Conservation (phyloP, 768 basidiomycete genomes). For the Bullera alba region DNA sequence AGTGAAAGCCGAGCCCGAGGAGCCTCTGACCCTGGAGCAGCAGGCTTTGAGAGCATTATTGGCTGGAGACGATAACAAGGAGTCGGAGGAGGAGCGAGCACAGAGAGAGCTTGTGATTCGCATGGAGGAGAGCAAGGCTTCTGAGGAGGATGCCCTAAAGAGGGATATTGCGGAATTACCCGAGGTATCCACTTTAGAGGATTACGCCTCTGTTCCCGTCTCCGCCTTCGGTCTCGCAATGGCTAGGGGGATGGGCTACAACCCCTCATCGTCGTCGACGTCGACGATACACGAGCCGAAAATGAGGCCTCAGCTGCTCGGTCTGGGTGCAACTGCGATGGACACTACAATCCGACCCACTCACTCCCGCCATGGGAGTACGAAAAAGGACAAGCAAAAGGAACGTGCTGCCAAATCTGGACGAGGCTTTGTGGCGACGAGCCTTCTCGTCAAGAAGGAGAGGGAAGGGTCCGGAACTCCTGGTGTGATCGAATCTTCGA, state of each 20-base stretch:
- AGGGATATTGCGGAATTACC: conserved; percentile 71
- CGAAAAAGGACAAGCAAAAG: conserved; percentile 46
- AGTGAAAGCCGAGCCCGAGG: conserved; percentile 4
- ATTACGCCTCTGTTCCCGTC: conserved; percentile 85
- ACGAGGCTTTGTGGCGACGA: conserved; percentile 67
- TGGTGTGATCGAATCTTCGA: not conserved
- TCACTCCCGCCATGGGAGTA: conserved; percentile 21
- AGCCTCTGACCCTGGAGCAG: conserved; percentile 62
- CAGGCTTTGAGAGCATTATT: conserved; percentile 72
- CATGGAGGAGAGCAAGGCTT: conserved; percentile 29
- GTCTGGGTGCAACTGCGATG: conserved; percentile 87
- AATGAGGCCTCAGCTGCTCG: conserved; percentile 75
- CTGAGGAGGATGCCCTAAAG: conserved; percentile 74
- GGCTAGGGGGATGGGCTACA: conserved; percentile 95
- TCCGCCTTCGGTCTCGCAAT: conserved; percentile 89
- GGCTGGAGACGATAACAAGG: conserved; percentile 50
- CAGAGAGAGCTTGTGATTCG: conserved; percentile 59
- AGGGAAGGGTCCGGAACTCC: conserved; percentile 41
- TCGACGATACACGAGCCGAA: conserved; percentile 74
- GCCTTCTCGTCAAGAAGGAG: conserved; percentile 60
- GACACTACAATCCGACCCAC: conserved; percentile 59
- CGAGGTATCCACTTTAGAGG: conserved; percentile 61
- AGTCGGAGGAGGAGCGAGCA: conserved; percentile 22
- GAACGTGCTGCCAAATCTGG: conserved; percentile 50
- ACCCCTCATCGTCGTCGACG: conserved; percentile 55